Evolutionary conservation across 495 filamentous ascomycete species (phyloP).

Genomic region (Clohesyomyces aquaticus): DNA sequence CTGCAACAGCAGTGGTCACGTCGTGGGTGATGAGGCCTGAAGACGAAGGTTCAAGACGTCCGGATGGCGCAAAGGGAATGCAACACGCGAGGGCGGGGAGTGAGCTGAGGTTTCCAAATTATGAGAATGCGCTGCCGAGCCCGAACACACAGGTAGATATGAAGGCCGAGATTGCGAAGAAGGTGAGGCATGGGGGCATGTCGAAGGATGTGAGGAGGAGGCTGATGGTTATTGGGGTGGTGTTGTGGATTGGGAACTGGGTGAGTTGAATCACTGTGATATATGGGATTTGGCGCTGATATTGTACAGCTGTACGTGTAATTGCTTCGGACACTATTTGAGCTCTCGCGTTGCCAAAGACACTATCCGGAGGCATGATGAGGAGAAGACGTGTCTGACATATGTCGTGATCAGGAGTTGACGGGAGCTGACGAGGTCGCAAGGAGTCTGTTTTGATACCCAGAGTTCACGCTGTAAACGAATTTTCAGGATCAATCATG

Average conservation of each 20-base stretch:
- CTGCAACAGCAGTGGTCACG: constrained; percentile 21
- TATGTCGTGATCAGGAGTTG: too few relatives aligned
- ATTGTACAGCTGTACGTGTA: neutral
- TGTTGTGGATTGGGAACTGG: neutral
- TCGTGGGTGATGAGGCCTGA: constrained; percentile 13
- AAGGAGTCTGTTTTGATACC: too few relatives aligned
- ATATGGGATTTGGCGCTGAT: neutral
- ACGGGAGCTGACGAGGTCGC: too few relatives aligned
- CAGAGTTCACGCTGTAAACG: too few relatives aligned
- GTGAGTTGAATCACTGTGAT: constrained; percentile 2
- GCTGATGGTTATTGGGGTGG: constrained; percentile 4
- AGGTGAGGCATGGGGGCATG: neutral
- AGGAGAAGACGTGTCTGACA: too few relatives aligned
- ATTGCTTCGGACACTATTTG: too few relatives aligned
- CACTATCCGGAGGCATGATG: too few relatives aligned
- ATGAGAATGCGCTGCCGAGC: constrained; percentile 12
- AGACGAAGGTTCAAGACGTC: neutral
- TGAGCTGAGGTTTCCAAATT: constrained; percentile 13
- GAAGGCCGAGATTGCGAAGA: neutral
- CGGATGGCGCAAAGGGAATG: neutral
- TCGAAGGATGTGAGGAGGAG: constrained; percentile 5
- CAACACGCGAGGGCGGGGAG: neutral
- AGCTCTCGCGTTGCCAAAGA: too few relatives aligned
- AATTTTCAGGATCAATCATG: too few relatives aligned
- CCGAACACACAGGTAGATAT: neutral